These are phyloP conservation scores for Bruguiera gymnorhiza DNA, from an alignment of 345 rosid genomes.

Conservation along the genomic window DNA sequence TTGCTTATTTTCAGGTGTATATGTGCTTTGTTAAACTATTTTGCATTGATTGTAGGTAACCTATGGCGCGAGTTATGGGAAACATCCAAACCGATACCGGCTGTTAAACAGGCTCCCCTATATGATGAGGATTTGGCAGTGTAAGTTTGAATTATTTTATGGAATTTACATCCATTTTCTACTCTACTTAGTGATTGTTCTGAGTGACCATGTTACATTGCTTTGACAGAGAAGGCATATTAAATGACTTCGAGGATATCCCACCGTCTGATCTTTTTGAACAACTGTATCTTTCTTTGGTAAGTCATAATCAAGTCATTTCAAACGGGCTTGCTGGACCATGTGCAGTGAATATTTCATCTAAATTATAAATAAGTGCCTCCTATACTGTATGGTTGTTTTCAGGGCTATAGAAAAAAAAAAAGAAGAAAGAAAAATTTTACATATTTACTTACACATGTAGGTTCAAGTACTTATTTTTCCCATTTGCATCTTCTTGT, in stretches of 20 bases:
- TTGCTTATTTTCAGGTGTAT: background rate
- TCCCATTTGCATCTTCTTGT: too few relatives aligned
- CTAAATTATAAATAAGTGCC: too few relatives aligned
- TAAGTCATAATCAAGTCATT: constrained; percentile 34
- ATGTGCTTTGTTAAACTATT: background rate
- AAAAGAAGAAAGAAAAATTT: too few relatives aligned
- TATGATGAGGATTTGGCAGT: constrained; percentile 92
- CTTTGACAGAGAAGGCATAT: constrained; percentile 76
- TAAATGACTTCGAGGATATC: constrained; percentile 70
- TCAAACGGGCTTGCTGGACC: too few relatives aligned
- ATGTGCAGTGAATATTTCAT: too few relatives aligned
- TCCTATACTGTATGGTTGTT: too few relatives aligned
- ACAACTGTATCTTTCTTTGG: constrained; percentile 81
- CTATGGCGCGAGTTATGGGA: constrained; percentile 97
- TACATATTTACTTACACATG: too few relatives aligned
- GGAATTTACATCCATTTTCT: background rate
- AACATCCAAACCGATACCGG: constrained; percentile 83
- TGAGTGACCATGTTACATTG: constrained; percentile 1
- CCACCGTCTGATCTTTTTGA: constrained; percentile 64
- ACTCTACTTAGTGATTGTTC: background rate
- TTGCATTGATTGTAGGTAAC: constrained; percentile 55
- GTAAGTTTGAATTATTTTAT: constrained; percentile 49
- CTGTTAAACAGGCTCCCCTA: constrained; percentile 83
- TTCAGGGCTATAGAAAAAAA: too few relatives aligned
- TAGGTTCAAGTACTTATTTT: too few relatives aligned